Base-by-base conservation (phyloP, 2,329 filamentous ascomycete species). In the Helicocarpus griseus region DNA sequence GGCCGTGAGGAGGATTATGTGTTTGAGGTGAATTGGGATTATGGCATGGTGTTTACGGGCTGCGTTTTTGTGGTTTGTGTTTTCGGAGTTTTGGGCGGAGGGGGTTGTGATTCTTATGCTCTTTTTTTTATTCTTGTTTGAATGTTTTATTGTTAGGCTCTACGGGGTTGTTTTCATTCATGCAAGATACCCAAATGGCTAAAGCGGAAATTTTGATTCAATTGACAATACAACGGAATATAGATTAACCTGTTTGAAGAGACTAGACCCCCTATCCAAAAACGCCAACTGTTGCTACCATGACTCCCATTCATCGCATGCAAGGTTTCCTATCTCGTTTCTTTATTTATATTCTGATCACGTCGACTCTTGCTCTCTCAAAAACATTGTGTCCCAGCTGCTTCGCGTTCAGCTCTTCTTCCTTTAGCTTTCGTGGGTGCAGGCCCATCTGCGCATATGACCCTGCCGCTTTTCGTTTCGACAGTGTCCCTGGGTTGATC, bases 401-500 rank as follows among this genome's bases (percentile, higher is more conserved):
- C 9, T 75, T 77, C 28, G 71, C 73, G 33, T 73, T 74, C 29
- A 72, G 74, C 55, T 85, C 82, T 33, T 79, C 76, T 0, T 83
- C 77, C 0, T 72, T 76, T 39, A 86, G 58, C 5, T 69, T 69
- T 13, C 84, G 80, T 1, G 87, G 82, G 56, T 87, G 78, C 5
- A 97, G 71, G 19, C 81, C 81, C 76, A 98, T 79, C 48, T 85
- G 82, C 1, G 89, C 87, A 66, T 86, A 97, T 0, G 89, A 95
- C 5, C 93, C 93, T 0, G 90, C 78, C 1, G 85, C 89, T 53
- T 82, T 83, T 52, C 87, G 82, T 70, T 95, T 96, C 14, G 89
- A 93, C 31, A 95, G 72, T 47, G 82, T 84, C 4, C 93, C 91
- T 0, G 93, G 91, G 66, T 98, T 98, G 62, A 98, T 85, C 11